Conservation (phyloP, 192 early-diverging fungal genomes). For the Dissophora globulifera region DNA sequence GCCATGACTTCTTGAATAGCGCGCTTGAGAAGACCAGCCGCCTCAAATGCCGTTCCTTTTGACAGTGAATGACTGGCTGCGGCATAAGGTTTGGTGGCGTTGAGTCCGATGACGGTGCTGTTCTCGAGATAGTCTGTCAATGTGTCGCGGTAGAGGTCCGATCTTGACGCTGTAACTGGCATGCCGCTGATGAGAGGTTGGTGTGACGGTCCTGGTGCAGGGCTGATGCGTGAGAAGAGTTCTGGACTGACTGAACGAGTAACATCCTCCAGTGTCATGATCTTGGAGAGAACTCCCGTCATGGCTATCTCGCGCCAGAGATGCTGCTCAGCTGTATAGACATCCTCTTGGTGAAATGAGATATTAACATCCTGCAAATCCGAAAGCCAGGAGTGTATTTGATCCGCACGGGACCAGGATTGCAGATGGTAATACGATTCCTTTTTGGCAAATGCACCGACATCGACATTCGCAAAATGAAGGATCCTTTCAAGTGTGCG, state of each 20-base stretch:
- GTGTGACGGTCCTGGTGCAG: background rate
- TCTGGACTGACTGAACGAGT: conserved; percentile 7
- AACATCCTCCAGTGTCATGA: conserved; percentile 19
- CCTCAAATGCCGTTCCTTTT: conserved; percentile 3
- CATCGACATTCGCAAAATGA: conserved; percentile 4
- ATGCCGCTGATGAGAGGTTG: background rate
- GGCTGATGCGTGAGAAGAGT: background rate
- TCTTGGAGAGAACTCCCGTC: conserved; percentile 18
- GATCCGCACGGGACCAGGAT: conserved; percentile 9
- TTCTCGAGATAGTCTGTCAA: conserved; percentile 21
- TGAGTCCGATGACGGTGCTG: background rate
- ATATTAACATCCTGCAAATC: conserved; percentile 2
- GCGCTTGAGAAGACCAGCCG: background rate
- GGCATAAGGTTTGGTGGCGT: background rate
- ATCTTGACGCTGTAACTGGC: background rate
- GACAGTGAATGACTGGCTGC: background rate
- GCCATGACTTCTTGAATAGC: conserved; percentile 35
- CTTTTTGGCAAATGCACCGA: conserved; percentile 5
- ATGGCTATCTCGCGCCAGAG: conserved; percentile 45
- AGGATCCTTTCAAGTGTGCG: conserved; percentile 7
- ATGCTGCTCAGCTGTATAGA: background rate
- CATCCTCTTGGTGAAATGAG: background rate
- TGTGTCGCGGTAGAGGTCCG: conserved; percentile 10
- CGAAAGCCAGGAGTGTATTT: conserved; percentile 9
- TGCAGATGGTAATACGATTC: conserved; percentile 15